Evolutionary conservation across 345 rosid genomes (phyloP).

Genomic region (Anastatica hierochuntica): DNA sequence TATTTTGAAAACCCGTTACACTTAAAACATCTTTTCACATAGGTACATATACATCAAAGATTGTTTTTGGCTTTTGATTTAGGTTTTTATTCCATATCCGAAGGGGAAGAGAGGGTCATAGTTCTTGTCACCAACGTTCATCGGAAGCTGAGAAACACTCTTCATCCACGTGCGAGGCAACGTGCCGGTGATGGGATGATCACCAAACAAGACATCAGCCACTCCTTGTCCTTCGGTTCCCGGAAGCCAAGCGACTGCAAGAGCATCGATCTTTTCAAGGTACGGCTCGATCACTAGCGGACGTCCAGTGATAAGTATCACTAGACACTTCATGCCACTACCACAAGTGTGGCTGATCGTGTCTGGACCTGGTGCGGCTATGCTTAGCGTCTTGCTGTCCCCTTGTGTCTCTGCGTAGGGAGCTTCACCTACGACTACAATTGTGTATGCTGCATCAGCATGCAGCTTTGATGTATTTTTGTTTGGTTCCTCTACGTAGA

Average conservation of each 20-base stretch:
- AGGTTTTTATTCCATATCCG: slow-evolving; percentile 41
- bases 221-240: slow-evolving; percentile 71
- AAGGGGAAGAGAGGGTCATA: slow-evolving; percentile 69
- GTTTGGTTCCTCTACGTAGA: slow-evolving; percentile 37
- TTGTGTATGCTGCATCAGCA: slow-evolving; percentile 32
- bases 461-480: slow-evolving; percentile 23
- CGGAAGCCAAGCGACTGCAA: slow-evolving; percentile 72
- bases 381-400: slow-evolving; percentile 39
- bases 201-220: slow-evolving; percentile 63
- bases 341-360: slow-evolving; percentile 43
- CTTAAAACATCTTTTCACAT: too few species aligned
- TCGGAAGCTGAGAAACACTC: slow-evolving; percentile 57
- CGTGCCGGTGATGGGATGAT: slow-evolving; percentile 52
- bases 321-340: slow-evolving; percentile 37
- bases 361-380: slow-evolving; percentile 43
- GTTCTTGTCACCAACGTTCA: slow-evolving; percentile 52
- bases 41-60: too few species aligned
- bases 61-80: too few species aligned
- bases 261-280: slow-evolving; percentile 31
- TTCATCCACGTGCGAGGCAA: slow-evolving; percentile 66
- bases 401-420: slow-evolving; percentile 63
- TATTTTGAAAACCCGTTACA: too few species aligned
- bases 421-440: slow-evolving; percentile 55
- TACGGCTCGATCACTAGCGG: slow-evolving; percentile 56
- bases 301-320: slow-evolving; percentile 55